These are phyloP conservation scores for Primulina eburnea DNA, from an alignment of 257 asterid genomes.

Conservation along the genomic window DNA sequence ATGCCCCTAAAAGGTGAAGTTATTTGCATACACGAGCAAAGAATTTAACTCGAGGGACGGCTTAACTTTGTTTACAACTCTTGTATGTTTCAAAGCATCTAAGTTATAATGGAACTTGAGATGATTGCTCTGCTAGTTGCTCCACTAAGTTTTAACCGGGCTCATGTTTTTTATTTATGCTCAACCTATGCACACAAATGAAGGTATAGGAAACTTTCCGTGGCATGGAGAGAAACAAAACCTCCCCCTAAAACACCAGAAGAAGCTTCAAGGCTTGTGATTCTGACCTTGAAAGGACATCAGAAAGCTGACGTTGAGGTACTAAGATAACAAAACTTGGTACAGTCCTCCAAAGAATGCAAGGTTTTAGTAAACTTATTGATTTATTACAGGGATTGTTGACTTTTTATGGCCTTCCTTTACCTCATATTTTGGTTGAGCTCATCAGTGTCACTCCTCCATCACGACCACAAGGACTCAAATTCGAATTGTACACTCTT, in stretches of 20 bases:
- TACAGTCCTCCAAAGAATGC: not conserved
- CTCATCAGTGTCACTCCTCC: conserved; percentile 50
- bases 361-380: not conserved
- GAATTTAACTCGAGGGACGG: not conserved
- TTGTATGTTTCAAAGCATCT: not conserved
- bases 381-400: conserved; percentile 47
- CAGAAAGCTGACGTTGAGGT: conserved; percentile 97
- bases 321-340: not conserved
- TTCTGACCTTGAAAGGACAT: conserved; percentile 70
- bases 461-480: conserved; percentile 54
- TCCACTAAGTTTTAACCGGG: not conserved
- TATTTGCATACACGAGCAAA: not conserved
- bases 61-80: too few species aligned
- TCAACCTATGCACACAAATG: conserved; percentile 21
- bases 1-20: not conserved
- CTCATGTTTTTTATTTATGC: not conserved
- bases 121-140: not conserved
- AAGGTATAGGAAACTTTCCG: conserved; percentile 87
- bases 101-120: not conserved
- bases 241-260: conserved; percentile 89
- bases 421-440: conserved; percentile 66
- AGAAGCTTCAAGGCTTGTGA: conserved; percentile 80
- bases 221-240: conserved; percentile 83
- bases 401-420: conserved; percentile 78
- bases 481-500: conserved; percentile 71